phyloP scores from a whole-genome alignment of 1,139 yeast genomes.

The Candida sp. region DNA sequence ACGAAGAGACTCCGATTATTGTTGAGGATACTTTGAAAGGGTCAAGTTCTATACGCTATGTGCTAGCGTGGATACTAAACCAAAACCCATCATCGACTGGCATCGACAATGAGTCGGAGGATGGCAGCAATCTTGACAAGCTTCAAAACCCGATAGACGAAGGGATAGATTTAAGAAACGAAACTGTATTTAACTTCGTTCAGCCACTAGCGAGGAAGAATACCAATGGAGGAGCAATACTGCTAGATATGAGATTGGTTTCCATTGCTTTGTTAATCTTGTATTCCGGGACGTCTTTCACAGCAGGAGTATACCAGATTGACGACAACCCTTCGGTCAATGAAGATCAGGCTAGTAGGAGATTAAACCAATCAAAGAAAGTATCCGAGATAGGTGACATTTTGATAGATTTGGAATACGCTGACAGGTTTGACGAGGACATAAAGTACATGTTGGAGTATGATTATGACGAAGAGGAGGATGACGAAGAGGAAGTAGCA shows the following conservation, averaged over 20 bases:
- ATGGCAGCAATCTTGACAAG: neutral
- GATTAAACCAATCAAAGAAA: constrained; percentile 25
- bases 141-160: constrained; percentile 26
- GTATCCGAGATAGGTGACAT: constrained; percentile 54
- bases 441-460: constrained; percentile 71
- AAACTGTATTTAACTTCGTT: constrained; percentile 57
- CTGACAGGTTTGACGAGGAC: constrained; percentile 76
- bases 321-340: constrained; percentile 16
- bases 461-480: constrained; percentile 44
- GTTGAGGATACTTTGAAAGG: constrained; percentile 63
- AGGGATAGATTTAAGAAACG: constrained; percentile 57
- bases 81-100: constrained; percentile 36
- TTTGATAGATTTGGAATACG: constrained; percentile 59
- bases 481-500: constrained; percentile 30
- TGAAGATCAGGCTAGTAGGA: constrained; percentile 22
- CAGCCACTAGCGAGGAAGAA: constrained; percentile 65
- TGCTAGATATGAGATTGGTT: constrained; percentile 53
- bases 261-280: constrained; percentile 31
- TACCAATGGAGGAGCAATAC: constrained; percentile 59
- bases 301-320: constrained; percentile 17
- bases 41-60: constrained; percentile 62
- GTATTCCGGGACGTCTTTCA: constrained; percentile 26
- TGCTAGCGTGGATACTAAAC: constrained; percentile 64
- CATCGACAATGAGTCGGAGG: constrained; percentile 19
- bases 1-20: constrained; percentile 49